Percentiles rank a stretch among this genome's conserved stretches.
Conservation (phyloP, 2,329 filamentous ascomycete species). For the Chrysoporthe austroafricana region DNA sequence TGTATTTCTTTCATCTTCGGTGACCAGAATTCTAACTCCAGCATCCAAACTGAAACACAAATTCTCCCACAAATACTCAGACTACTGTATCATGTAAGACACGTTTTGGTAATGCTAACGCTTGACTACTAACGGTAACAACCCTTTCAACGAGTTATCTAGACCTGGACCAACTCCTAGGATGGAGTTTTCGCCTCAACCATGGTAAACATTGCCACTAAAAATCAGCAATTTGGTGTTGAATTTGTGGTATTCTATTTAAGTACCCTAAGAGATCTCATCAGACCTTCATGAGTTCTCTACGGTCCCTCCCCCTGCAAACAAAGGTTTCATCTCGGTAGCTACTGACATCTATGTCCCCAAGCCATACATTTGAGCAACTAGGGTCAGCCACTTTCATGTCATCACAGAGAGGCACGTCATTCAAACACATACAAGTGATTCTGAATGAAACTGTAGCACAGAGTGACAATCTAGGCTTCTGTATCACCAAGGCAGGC, state of each 20-base stretch:
- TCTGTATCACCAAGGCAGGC: slow-evolving; percentile 18
- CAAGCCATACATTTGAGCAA: slow-evolving; percentile 19
- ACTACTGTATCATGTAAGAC: background rate
- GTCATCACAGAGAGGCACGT: slow-evolving; percentile 16
- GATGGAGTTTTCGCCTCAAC: slow-evolving; percentile 11
- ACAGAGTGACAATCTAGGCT: slow-evolving; percentile 21
- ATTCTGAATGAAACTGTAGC: slow-evolving; percentile 12
- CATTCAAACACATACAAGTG: slow-evolving; percentile 19
- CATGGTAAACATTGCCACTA: slow-evolving; percentile 19
- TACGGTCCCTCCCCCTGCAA: too few species aligned
- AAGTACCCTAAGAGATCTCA: slow-evolving; percentile 13
- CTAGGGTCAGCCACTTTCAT: slow-evolving; percentile 22
- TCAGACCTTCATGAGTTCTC: slow-evolving; percentile 15
- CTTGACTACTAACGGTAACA: background rate
- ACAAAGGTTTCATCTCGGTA: accelerated
- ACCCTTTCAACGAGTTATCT: slow-evolving; percentile 9
- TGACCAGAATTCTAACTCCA: too few species aligned
- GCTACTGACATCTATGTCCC: background rate
- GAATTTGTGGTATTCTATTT: slow-evolving; percentile 18
- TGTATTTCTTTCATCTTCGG: too few species aligned
- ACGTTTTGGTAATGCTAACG: background rate
- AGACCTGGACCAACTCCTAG: slow-evolving; percentile 25
- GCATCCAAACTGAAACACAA: too few species aligned
- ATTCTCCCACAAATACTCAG: too few species aligned
- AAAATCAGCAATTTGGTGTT: background rate